These are phyloP conservation scores for Pichia sp. DNA, from an alignment of 1,139 yeast genomes.

Conservation along the genomic window DNA sequence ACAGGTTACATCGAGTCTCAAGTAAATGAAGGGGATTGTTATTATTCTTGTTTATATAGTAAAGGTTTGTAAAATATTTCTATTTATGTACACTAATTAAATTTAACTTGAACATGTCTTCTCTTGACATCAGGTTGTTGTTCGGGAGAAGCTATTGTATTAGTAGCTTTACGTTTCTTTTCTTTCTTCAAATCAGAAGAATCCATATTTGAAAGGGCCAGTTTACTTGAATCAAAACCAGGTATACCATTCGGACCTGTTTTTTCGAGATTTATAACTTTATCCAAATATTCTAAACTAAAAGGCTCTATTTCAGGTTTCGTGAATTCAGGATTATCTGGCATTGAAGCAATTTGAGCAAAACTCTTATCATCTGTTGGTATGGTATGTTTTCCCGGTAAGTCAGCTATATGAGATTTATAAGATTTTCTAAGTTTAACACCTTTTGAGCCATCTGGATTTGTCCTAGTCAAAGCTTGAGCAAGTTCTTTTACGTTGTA, in stretches of 20 bases:
- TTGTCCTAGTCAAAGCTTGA: constrained; percentile 77
- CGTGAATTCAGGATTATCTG: constrained; percentile 25
- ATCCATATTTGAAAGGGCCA: constrained; percentile 51
- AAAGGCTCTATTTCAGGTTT: constrained; percentile 44
- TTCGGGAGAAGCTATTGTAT: constrained; percentile 19
- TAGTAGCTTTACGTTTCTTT: constrained; percentile 21
- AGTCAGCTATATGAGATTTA: constrained; percentile 81
- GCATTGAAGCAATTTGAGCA: constrained; percentile 46
- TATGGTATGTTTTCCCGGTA: constrained; percentile 74
- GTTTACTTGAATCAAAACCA: constrained; percentile 64
- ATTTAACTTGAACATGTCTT: constrained; percentile 29
- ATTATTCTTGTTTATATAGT: neutral
- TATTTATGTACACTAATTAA: constrained; percentile 13
- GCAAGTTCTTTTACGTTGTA: constrained; percentile 69
- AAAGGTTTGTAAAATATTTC: neutral
- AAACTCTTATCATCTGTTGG: constrained; percentile 47
- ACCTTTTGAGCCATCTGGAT: constrained; percentile 83
- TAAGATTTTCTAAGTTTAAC: constrained; percentile 89
- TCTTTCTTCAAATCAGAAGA: constrained; percentile 33
- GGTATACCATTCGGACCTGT: constrained; percentile 71
- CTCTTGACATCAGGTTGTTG: constrained; percentile 22
- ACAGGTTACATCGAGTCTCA: constrained; percentile 7
- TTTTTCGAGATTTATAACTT: constrained; percentile 57
- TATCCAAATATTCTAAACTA: constrained; percentile 43
- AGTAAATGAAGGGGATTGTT: neutral